Conservation (phyloP, 164 flowering plant genomes). For the Nymphaea thermarum region DNA sequence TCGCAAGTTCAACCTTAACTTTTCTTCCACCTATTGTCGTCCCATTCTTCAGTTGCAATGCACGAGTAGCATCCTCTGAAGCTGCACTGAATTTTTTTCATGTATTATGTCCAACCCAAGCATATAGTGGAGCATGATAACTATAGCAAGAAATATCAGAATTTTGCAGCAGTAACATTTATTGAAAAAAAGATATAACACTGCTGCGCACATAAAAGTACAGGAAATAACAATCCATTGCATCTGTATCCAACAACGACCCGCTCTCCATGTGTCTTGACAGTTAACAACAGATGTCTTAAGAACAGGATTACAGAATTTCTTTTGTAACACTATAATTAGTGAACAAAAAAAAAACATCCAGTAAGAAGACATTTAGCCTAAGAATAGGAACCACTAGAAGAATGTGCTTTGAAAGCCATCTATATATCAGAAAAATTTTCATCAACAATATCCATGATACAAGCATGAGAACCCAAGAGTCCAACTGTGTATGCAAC, state of each 20-base stretch:
- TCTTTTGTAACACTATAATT: no score
- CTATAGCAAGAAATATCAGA: not conserved
- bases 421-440: no score
- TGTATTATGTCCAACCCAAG: no score
- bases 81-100: constrained; percentile 28
- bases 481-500: no score
- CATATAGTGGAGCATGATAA: constrained; percentile 10
- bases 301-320: no score
- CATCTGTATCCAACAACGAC: not conserved
- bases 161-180: not conserved
- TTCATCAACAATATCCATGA: no score
- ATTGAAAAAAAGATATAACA: not conserved
- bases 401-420: no score
- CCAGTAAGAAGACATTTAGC: no score
- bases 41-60: constrained; percentile 74
- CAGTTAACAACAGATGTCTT: not conserved
- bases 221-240: not conserved
- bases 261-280: not conserved
- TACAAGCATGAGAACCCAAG: no score
- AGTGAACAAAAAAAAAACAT: no score
- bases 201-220: not conserved
- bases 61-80: constrained; percentile 67
- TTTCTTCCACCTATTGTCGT: constrained; percentile 59
- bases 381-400: no score
- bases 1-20: constrained; percentile 69